Evolutionary conservation across 441 rosid species (phyloP).

Genomic region (Raphanus hybrid): DNA sequence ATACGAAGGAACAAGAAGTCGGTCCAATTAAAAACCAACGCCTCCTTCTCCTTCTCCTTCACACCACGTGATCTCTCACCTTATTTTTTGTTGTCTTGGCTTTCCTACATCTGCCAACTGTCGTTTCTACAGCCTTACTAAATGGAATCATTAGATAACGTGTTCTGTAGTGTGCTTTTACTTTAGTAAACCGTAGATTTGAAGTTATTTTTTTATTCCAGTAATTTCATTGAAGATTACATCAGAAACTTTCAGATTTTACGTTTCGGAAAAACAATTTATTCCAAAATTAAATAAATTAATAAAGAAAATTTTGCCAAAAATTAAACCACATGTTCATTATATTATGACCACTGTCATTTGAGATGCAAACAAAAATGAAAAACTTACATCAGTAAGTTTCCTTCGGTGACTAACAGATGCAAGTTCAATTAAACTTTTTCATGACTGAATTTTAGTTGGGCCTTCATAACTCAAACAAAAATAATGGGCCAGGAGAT

Average conservation of each 20-base stretch:
- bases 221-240: background rate
- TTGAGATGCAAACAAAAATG: too few species aligned
- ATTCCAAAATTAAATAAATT: too few species aligned
- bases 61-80: constrained; percentile 34
- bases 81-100: constrained; percentile 31
- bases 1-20: constrained; percentile 37
- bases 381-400: too few species aligned
- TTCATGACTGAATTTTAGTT: background rate
- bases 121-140: background rate
- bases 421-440: background rate
- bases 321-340: background rate
- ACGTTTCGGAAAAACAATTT: background rate
- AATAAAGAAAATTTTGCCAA: too few species aligned
- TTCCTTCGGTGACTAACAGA: too few species aligned
- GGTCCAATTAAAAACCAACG: constrained; percentile 34
- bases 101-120: constrained; percentile 29
- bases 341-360: too few species aligned
- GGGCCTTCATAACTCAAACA: background rate
- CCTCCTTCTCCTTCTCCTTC: background rate
- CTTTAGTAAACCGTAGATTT: background rate
- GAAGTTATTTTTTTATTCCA: background rate
- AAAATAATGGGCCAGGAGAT: background rate
- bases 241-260: background rate
- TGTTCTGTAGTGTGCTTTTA: background rate
- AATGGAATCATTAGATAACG: background rate